A percentile compares a stretch with the other conserved stretches of the same genome.
Conservation (phyloP, 495 filamentous ascomycete genomes). For the Hypoxylon intermedium region DNA sequence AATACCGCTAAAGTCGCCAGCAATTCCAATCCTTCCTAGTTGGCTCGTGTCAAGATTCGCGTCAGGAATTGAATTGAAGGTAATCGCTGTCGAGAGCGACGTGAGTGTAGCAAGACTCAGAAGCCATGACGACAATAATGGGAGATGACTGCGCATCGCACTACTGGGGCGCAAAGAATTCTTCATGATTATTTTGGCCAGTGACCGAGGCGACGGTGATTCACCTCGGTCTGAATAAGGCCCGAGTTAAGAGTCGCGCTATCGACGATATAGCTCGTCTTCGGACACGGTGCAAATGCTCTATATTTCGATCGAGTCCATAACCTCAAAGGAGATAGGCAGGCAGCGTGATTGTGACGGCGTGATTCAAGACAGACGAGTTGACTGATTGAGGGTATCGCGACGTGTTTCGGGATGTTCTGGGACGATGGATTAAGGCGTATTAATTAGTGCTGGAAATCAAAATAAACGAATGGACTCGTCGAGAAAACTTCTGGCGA, state of each 20-base stretch:
- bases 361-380: neutral
- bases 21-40: slow-evolving; percentile 84
- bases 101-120: slow-evolving; percentile 52
- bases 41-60: slow-evolving; percentile 82
- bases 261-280: slow-evolving; percentile 25
- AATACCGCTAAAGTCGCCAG: slow-evolving; percentile 88
- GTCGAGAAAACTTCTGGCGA: slow-evolving; percentile 5
- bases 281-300: slow-evolving; percentile 19
- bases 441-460: slow-evolving; percentile 12
- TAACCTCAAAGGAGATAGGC: slow-evolving; percentile 27
- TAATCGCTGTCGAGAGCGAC: slow-evolving; percentile 65
- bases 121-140: slow-evolving; percentile 38
- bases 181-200: slow-evolving; percentile 47
- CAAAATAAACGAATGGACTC: slow-evolving; percentile 33
- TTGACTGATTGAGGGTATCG: slow-evolving; percentile 15
- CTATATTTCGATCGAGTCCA: slow-evolving; percentile 30
- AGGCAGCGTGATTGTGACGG: neutral
- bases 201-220: slow-evolving; percentile 21
- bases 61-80: slow-evolving; percentile 72
- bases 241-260: slow-evolving; percentile 12
- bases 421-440: neutral
- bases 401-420: slow-evolving; percentile 18
- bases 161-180: slow-evolving; percentile 44
- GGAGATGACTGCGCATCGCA: slow-evolving; percentile 42
- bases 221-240: slow-evolving; percentile 34